Conservation (phyloP, 2,329 filamentous ascomycete species). For the Claviceps humidiphila region DNA sequence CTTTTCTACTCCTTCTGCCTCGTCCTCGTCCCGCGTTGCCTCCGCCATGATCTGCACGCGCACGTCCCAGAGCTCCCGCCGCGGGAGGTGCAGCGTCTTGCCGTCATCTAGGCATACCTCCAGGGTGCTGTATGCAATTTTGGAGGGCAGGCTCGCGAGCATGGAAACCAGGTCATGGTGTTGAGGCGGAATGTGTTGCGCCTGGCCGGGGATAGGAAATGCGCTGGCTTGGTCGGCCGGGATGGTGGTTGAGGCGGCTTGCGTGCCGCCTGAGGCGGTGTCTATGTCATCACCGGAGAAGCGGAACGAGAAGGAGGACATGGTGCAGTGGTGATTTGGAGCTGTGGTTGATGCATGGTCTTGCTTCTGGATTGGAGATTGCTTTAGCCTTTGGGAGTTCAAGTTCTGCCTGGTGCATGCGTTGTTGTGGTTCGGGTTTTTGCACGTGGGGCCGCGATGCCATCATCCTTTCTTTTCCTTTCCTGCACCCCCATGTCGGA, state of each 20-base stretch:
- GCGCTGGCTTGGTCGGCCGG: conserved; percentile 26
- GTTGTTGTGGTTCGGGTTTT: background rate
- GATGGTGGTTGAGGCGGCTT: conserved; percentile 1
- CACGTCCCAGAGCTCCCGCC: conserved; percentile 71
- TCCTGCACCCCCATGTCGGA: too few species aligned
- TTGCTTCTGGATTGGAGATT: background rate
- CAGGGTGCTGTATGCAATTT: conserved; percentile 55
- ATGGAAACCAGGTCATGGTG: conserved; percentile 37
- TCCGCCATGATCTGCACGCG: conserved; percentile 70
- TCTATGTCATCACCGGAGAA: conserved; percentile 55
- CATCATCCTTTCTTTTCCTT: too few species aligned
- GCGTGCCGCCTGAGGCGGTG: conserved; percentile 11
- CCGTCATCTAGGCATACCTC: conserved; percentile 44
- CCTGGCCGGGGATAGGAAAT: conserved; percentile 49
- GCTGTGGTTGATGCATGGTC: background rate
- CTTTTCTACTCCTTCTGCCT: conserved; percentile 3
- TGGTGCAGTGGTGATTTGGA: conserved; percentile 7
- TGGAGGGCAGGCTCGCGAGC: conserved; percentile 52
- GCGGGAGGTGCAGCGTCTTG: conserved; percentile 43
- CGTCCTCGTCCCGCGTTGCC: conserved; percentile 30
- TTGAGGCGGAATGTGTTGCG: conserved; percentile 38
- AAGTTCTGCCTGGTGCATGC: background rate
- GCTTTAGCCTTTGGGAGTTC: background rate
- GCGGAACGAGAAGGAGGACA: conserved; percentile 43
- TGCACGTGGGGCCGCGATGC: background rate